Evolutionary conservation across 345 rosid genomes (phyloP), one percentile per base, ranked within the genome.

Genomic region (Populus nigra): DNA sequence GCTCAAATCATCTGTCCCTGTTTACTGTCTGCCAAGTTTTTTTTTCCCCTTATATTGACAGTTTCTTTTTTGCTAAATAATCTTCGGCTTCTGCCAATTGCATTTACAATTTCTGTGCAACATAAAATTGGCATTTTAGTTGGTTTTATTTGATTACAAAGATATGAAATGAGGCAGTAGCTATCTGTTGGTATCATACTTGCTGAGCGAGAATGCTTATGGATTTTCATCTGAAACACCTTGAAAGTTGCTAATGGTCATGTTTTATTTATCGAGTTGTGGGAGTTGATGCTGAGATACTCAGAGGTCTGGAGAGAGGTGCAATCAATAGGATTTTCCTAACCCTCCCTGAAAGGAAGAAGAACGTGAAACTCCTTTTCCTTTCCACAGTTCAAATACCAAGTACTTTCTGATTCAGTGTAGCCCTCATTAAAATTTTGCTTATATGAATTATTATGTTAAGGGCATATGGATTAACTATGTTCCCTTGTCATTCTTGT

Each of bases 131-230:
- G 35, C n/a, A 50, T 7, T 68, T 35, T 5, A 12, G 43, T 65
- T 65, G 39, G 39, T 7, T 68, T 43, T 38, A 23, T 62, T 18
- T 22, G 59, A 41, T 47, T 33, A 68, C 12, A 35, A 68, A 23
- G 55, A 25, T 33, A 41, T 68, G 68, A 31, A 49, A 71, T 50
- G 74, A 49, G 65, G 65, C 74, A 7, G 74, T 6, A 16, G 63
- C 35, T 50, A 29, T 50, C 41, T 27, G 35, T 2, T 29, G 39
- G 13, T 53, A 31, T 17, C 3, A 35, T 27, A 17, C 62, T 9
- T 39, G 8, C 22, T 31, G 59, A 31, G 18, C 16, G 11, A 55
- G 33, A 53, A 33, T 72, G 65, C 12, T 55, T 11, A 27, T 10
- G 23, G 8, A 25, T 5, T 57, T 57, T 59, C 6, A 29, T 38